Evolutionary conservation across 1,284 basidiomycete genomes (phyloP).

Genomic region (Gomphus bonarii): DNA sequence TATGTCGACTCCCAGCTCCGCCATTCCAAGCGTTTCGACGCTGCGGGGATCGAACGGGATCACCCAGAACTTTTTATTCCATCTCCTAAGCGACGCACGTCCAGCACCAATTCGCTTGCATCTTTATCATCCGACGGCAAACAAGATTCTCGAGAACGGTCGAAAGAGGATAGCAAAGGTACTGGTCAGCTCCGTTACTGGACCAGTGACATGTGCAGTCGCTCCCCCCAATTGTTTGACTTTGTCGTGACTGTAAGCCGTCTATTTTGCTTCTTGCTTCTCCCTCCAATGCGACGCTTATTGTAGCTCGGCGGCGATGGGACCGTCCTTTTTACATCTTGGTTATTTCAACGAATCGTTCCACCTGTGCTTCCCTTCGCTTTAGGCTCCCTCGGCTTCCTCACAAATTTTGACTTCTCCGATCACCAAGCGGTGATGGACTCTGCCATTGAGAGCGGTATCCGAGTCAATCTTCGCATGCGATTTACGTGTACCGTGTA

Average conservation of each 20-base stretch:
- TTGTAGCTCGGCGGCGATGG: slow-evolving; percentile 90
- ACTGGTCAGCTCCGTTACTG: slow-evolving; percentile 95
- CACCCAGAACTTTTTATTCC: slow-evolving; percentile 87
- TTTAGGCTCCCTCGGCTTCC: slow-evolving; percentile 95
- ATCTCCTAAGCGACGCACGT: slow-evolving; percentile 60
- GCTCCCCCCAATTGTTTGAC: slow-evolving; percentile 90
- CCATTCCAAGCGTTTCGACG: slow-evolving; percentile 89
- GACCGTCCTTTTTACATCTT: slow-evolving; percentile 97
- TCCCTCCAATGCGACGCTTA: slow-evolving; percentile 11
- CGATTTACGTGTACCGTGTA: slow-evolving; percentile 98
- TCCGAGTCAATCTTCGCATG: slow-evolving; percentile 97
- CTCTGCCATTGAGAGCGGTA: slow-evolving; percentile 83
- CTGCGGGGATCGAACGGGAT: slow-evolving; percentile 75
- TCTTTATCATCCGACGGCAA: slow-evolving; percentile 34
- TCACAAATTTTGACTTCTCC: slow-evolving; percentile 96
- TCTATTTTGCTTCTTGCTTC: neutral
- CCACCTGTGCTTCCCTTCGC: slow-evolving; percentile 97
- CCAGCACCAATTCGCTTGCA: slow-evolving; percentile 50
- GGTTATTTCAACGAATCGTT: slow-evolving; percentile 97
- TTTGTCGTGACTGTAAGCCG: slow-evolving; percentile 88
- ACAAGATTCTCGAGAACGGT: slow-evolving; percentile 25
- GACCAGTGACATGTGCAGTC: slow-evolving; percentile 94
- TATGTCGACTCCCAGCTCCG: slow-evolving; percentile 96
- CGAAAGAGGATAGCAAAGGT: slow-evolving; percentile 27
- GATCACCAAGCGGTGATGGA: slow-evolving; percentile 85